Percentiles rank a stretch among this genome's conserved stretches.
Evolutionary conservation across 768 basidiomycete genomes (phyloP).

Genomic region (Suillus weaverae): DNA sequence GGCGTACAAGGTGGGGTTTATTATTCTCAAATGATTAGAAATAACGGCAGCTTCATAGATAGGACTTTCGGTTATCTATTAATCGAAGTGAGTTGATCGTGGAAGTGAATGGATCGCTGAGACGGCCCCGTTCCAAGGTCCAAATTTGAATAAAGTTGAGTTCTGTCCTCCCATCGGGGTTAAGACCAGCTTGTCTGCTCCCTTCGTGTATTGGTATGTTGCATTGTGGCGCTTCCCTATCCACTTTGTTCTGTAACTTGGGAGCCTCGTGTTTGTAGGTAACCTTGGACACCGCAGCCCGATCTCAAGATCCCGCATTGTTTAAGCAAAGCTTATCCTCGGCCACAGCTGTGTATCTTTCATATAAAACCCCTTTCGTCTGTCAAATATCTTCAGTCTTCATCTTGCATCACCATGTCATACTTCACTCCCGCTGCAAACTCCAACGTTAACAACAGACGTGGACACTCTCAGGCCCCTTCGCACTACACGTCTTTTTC

Average conservation of each 20-base stretch:
- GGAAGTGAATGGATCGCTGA: background rate
- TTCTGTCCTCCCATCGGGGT: background rate
- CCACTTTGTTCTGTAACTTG: conserved; percentile 3
- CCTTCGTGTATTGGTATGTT: background rate
- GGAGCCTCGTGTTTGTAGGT: conserved; percentile 4
- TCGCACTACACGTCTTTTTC: background rate
- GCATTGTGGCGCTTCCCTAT: background rate
- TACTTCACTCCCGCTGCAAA: conserved; percentile 2
- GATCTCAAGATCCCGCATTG: background rate
- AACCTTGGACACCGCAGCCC: conserved; percentile 3
- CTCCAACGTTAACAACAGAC: background rate
- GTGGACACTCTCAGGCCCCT: background rate
- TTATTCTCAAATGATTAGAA: background rate
- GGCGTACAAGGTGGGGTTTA: background rate
- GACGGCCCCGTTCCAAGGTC: background rate
- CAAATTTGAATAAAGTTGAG: conserved; percentile 4
- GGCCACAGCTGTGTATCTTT: background rate
- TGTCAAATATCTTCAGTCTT: background rate
- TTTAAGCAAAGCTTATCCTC: background rate
- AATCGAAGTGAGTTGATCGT: background rate
- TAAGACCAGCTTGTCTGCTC: background rate
- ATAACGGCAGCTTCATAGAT: conserved; percentile 3
- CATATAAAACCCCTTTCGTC: conserved; percentile 1
- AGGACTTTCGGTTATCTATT: conserved; percentile 2
- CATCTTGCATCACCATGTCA: background rate